Evolutionary conservation across 192 early-diverging fungal species (phyloP), one percentile per base, ranked within the genome.

Genomic region (Coemansia biformis): DNA sequence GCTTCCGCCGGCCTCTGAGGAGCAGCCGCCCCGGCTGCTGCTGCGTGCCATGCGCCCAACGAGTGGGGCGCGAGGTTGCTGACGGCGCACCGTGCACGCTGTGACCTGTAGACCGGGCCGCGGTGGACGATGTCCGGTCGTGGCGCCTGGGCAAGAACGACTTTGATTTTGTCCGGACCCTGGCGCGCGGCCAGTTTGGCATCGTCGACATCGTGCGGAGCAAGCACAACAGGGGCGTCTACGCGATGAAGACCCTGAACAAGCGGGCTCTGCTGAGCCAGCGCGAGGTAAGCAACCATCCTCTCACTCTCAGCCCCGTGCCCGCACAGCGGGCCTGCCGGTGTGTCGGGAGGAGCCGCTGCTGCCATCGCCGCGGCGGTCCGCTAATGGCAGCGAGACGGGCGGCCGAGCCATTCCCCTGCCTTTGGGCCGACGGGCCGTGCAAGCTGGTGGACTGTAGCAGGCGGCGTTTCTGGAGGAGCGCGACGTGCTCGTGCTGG

Each of bases 401-500:
- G n/a, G n/a, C n/a, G n/a, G n/a, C n/a, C n/a, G n/a, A n/a, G n/a
- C n/a, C n/a, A n/a, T n/a, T n/a, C n/a, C n/a, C n/a, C n/a, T n/a
- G n/a, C n/a, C n/a, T n/a, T n/a, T n/a, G n/a, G n/a, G n/a, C n/a
- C n/a, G n/a, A n/a, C n/a, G n/a, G n/a, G n/a, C n/a, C n/a, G n/a
- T n/a, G n/a, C n/a, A n/a, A n/a, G n/a, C n/a, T n/a, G n/a, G n/a
- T n/a, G n/a, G n/a, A n/a, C n/a, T n/a, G 33, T 77, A 91, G 89
- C 86, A 89, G 49, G 84, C 83, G 8, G 85, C 89, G 53, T 93
- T 90, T 42, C 86, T 93, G 82, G 91, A 93, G 54, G 96, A 99
- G 72, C 84, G 96, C 38, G 96, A 99, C 76, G 86, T 99, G 17
- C 78, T 99, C 9, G 92, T 93, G 24, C 78, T 86, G 62, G 53